Evolutionary conservation across 2,329 filamentous ascomycete genomes (phyloP).

Genomic region (Colletotrichum theobromicola): DNA sequence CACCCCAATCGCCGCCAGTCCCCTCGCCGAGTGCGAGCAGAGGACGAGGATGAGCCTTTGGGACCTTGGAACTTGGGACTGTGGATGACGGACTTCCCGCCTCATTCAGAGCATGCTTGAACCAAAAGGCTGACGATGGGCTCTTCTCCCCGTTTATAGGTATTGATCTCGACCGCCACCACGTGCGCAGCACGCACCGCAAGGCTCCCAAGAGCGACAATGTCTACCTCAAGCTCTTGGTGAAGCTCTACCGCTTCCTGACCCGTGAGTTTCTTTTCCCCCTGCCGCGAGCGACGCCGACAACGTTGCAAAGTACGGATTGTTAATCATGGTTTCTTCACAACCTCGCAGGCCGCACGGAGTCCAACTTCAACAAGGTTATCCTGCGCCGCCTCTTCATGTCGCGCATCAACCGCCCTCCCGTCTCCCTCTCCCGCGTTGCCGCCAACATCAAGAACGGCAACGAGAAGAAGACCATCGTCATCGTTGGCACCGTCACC

Average conservation of each 20-base stretch:
- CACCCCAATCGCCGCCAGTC: background rate
- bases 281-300: background rate
- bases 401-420: slow-evolving; percentile 97
- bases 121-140: slow-evolving; percentile 66
- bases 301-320: background rate
- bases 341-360: slow-evolving; percentile 77
- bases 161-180: slow-evolving; percentile 76
- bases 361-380: slow-evolving; percentile 98
- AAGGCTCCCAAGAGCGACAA: slow-evolving; percentile 98
- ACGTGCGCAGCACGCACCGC: slow-evolving; percentile 78
- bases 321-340: background rate
- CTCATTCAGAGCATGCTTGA: slow-evolving; percentile 65
- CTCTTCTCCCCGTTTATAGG: slow-evolving; percentile 55
- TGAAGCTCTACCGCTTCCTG: slow-evolving; percentile 98
- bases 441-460: slow-evolving; percentile 71
- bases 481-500: slow-evolving; percentile 93
- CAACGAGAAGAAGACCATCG: slow-evolving; percentile 82
- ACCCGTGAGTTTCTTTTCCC: slow-evolving; percentile 73
- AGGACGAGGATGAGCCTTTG: background rate
- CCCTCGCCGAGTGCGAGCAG: background rate
- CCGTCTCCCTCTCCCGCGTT: slow-evolving; percentile 93
- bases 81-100: slow-evolving; percentile 29
- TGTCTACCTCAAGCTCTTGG: slow-evolving; percentile 94
- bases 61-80: background rate
- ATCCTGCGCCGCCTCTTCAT: slow-evolving; percentile 97